Percentiles rank a stretch among this genome's conserved stretches.
Conservation (phyloP, 169 alveolate genomes). For the Plasmodium berghei region DNA sequence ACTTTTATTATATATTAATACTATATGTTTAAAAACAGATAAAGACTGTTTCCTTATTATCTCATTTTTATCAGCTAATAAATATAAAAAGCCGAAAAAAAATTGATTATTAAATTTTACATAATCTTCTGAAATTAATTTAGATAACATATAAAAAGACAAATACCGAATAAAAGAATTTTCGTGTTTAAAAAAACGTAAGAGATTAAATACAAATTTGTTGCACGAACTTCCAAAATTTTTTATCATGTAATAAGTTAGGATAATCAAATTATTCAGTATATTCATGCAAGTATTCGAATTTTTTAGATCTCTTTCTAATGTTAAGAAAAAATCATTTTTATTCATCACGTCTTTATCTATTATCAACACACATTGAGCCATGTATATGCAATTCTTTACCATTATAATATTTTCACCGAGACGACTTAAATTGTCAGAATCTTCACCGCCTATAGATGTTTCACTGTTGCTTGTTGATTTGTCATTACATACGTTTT, state of each 20-base stretch:
- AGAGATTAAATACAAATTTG: constrained; percentile 40
- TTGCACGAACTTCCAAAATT: constrained; percentile 71
- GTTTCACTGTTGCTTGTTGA: too few relatives aligned
- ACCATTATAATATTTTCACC: constrained; percentile 24
- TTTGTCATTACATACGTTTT: neutral
- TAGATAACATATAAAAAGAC: constrained; percentile 60
- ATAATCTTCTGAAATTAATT: constrained; percentile 64
- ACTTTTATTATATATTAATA: constrained; percentile 46
- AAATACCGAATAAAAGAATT: constrained; percentile 60
- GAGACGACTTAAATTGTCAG: neutral
- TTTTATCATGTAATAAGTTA: constrained; percentile 49
- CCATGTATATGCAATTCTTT: constrained; percentile 43
- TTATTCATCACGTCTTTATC: constrained; percentile 9
- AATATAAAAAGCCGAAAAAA: constrained; percentile 51
- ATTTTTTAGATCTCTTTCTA: constrained; percentile 50
- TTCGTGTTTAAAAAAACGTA: constrained; percentile 64
- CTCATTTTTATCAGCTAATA: constrained; percentile 62
- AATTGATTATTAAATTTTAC: constrained; percentile 54
- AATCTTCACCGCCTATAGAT: neutral
- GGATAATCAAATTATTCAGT: constrained; percentile 40
- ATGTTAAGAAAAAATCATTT: constrained; percentile 30
- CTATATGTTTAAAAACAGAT: constrained; percentile 62
- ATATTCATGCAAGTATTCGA: constrained; percentile 35
- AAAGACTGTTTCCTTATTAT: constrained; percentile 47
- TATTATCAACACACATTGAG: constrained; percentile 40